Base-by-base conservation (phyloP, 1,284 basidiomycete species). In the Exobasidium rhododendri region DNA sequence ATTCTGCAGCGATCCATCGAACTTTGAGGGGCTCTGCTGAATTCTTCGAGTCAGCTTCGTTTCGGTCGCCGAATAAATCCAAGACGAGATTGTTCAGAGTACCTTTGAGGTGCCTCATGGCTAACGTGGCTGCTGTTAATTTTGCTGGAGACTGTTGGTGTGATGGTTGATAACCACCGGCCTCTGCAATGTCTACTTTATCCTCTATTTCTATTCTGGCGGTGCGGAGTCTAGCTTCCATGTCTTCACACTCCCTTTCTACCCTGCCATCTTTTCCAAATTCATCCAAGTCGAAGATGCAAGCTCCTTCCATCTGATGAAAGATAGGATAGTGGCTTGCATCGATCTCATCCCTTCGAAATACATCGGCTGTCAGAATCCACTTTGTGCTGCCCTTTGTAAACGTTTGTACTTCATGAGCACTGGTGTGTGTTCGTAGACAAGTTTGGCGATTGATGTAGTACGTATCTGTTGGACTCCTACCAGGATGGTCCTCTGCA, bases 281-380 rank as follows among this genome's bases (percentile, higher is more conserved):
- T 35, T 83, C 81, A 0, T 58, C 56, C n/a, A 56, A 52, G 0
- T 55, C 28, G 69, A 90, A 93, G 55, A 97, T 87, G 47, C 87
- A 84, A 22, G 94, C 92, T 31, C 94, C 96, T 81, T 99, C 96
- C 83, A 97, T 92, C 82, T 99, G 96, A 82, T 99, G 96, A 80
- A 99, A 99, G 49, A 97, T 90, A 20, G 96, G 96, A 81, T 97
- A 97, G 81, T 99, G 96, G 10, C 89, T 91, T 22, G 87, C 85
- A 82, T 99, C 96, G 69, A 99, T 98, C 82, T 98, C 96, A 85
- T 99, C 96, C 68, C 96, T 87, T 47, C 96, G 84, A 82, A 97
- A 99, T 51, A 99, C 96, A 82, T 99, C 96, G n/a, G 96, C 94
- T 1, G 93, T 91, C 54, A 98, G 84, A 32, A 98, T 83, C 91